Percentiles rank a stretch among this genome's conserved stretches.
Conservation (phyloP, 352 stramenopile genomes). For the Elongisporangium prolatum region DNA sequence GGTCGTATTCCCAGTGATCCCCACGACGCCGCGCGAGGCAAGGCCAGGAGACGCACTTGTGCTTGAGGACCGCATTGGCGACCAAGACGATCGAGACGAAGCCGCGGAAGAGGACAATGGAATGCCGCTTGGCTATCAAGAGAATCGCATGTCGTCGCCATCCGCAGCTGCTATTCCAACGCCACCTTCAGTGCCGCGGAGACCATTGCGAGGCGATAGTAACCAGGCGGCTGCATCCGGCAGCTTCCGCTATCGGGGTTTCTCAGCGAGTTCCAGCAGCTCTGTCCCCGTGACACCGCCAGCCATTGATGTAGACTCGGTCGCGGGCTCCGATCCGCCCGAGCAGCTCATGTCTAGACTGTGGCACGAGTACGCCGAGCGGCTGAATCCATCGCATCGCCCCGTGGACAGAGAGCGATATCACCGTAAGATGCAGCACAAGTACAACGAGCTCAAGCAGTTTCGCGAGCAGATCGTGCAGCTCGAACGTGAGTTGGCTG, state of each 20-base stretch:
- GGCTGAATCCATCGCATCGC: conserved; percentile 34
- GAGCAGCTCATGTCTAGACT: conserved; percentile 36
- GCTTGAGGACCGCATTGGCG: background rate
- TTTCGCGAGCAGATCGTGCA: conserved; percentile 44
- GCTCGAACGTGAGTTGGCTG: conserved; percentile 40
- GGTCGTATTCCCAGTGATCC: conserved; percentile 47
- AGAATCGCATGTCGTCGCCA: conserved; percentile 10
- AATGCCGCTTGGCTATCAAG: background rate
- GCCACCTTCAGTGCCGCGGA: conserved; percentile 13
- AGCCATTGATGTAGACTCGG: background rate
- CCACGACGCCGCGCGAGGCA: background rate
- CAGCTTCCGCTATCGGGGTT: conserved; percentile 25
- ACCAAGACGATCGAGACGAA: conserved; percentile 12
- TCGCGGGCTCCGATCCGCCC: background rate
- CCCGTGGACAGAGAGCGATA: conserved; percentile 43
- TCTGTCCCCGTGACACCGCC: background rate
- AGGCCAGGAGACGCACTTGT: background rate
- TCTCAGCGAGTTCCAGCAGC: conserved; percentile 3
- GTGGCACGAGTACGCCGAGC: conserved; percentile 56
- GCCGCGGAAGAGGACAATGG: background rate
- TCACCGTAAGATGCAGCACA: conserved; percentile 68
- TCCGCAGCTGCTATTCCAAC: conserved; percentile 16
- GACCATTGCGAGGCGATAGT: conserved; percentile 14
- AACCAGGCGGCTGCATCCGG: conserved; percentile 15
- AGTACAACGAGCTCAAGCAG: conserved; percentile 54